Conservation (phyloP, 2,329 filamentous ascomycete species). For the Zymoseptoria passerinii region DNA sequence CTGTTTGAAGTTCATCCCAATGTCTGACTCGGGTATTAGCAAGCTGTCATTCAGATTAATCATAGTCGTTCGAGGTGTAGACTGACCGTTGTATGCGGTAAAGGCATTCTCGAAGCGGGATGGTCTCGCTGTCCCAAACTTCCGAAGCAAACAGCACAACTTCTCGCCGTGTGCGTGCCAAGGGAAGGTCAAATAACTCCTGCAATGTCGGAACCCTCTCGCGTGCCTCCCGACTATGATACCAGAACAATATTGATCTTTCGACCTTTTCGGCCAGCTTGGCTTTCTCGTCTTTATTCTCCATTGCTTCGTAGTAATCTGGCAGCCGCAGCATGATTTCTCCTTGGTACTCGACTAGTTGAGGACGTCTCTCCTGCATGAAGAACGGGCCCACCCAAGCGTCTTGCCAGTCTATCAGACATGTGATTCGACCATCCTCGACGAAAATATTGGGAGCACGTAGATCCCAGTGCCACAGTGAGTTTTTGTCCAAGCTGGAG, state of each 20-base stretch:
- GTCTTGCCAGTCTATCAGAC: conserved; percentile 39
- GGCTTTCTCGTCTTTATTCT: conserved; percentile 24
- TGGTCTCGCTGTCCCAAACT: conserved; percentile 28
- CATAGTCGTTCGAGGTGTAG: neutral
- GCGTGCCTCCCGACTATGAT: conserved; percentile 26
- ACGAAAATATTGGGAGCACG: conserved; percentile 35
- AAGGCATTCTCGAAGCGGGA: conserved; percentile 28
- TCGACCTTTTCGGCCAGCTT: conserved; percentile 21
- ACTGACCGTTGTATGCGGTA: conserved; percentile 28
- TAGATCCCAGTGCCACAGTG: conserved; percentile 36
- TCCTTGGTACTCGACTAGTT: conserved; percentile 26
- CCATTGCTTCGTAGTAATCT: conserved; percentile 17
- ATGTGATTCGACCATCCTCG: conserved; percentile 28
- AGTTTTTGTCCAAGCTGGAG: conserved; percentile 19
- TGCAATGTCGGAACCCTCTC: conserved; percentile 23
- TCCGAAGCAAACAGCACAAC: conserved; percentile 26
- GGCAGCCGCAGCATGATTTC: conserved; percentile 24
- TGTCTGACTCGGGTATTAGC: conserved; percentile 15
- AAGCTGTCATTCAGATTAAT: conserved; percentile 11
- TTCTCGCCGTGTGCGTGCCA: conserved; percentile 22
- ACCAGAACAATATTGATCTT: conserved; percentile 22
- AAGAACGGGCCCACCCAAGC: conserved; percentile 25
- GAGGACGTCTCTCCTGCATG: conserved; percentile 22
- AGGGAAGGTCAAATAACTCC: conserved; percentile 20
- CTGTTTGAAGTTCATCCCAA: conserved; percentile 26